Evolutionary conservation across 2,329 filamentous ascomycete genomes (phyloP).

Genomic region (Fulvia fulva): DNA sequence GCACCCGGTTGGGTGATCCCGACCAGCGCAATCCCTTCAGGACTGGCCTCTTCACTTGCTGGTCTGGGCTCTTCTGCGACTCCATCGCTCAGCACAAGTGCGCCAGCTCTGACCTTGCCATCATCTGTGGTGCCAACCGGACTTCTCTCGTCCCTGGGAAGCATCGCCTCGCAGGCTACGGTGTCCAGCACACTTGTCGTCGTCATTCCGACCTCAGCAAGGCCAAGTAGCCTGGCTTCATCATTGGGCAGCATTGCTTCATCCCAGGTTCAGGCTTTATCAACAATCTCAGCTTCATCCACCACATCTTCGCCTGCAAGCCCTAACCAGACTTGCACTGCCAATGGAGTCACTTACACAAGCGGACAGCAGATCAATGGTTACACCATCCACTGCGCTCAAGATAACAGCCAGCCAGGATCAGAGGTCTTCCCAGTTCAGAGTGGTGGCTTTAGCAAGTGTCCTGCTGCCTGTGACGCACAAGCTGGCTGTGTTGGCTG

Average conservation of each 20-base stretch:
- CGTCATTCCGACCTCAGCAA: neutral
- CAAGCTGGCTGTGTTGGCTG: slow-evolving; percentile 5
- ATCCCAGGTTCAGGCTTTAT: neutral
- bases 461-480: slow-evolving; percentile 5
- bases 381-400: slow-evolving; percentile 1
- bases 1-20: neutral
- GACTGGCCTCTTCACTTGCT: neutral
- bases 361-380: neutral
- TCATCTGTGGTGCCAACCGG: neutral
- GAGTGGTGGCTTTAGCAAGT: slow-evolving; percentile 3
- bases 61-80: neutral
- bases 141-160: neutral
- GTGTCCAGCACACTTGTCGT: neutral
- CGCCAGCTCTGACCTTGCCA: neutral
- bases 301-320: neutral
- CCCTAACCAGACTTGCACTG: neutral
- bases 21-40: neutral
- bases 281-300: neutral
- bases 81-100: no score
- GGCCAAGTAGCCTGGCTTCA: neutral
- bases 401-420: neutral
- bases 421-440: neutral
- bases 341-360: neutral
- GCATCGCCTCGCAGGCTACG: neutral
- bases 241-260: neutral